phyloP scores from a whole-genome alignment of 768 basidiomycete genomes.

The Suillus subluteus region DNA sequence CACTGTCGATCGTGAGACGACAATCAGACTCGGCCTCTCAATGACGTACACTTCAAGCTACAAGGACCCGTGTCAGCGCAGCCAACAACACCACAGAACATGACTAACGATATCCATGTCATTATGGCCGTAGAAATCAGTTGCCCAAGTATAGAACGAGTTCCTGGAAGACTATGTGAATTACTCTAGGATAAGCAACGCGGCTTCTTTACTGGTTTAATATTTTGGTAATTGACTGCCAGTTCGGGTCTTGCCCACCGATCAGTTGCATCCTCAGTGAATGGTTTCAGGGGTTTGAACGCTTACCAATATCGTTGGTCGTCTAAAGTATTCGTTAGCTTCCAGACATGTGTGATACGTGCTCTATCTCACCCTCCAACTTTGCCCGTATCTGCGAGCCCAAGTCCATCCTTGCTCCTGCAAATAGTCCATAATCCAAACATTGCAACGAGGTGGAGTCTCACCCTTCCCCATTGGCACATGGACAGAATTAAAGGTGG shows the following conservation, averaged over 20 bases:
- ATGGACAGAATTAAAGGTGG: slow-evolving; percentile 62
- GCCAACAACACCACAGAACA: slow-evolving; percentile 12
- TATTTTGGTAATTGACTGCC: slow-evolving; percentile 55
- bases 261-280: background rate
- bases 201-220: slow-evolving; percentile 50
- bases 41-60: slow-evolving; percentile 60
- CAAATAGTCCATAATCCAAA: slow-evolving; percentile 12
- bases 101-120: slow-evolving; percentile 66
- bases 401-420: slow-evolving; percentile 68
- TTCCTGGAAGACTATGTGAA: slow-evolving; percentile 45
- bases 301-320: slow-evolving; percentile 51
- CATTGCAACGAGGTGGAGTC: slow-evolving; percentile 15
- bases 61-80: slow-evolving; percentile 5
- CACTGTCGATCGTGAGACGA: slow-evolving; percentile 39
- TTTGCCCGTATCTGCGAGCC: slow-evolving; percentile 62
- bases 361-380: slow-evolving; percentile 56
- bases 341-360: background rate
- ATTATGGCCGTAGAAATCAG: slow-evolving; percentile 70
- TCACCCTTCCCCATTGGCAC: slow-evolving; percentile 71
- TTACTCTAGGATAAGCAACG: background rate
- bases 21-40: slow-evolving; percentile 3
- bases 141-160: slow-evolving; percentile 63
- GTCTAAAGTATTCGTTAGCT: slow-evolving; percentile 38
- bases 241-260: slow-evolving; percentile 41
- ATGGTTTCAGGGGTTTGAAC: background rate